A percentile compares a stretch with the other conserved stretches of the same genome.
Conservation (phyloP, 768 basidiomycete genomes). For the Roridomyces roridus region DNA sequence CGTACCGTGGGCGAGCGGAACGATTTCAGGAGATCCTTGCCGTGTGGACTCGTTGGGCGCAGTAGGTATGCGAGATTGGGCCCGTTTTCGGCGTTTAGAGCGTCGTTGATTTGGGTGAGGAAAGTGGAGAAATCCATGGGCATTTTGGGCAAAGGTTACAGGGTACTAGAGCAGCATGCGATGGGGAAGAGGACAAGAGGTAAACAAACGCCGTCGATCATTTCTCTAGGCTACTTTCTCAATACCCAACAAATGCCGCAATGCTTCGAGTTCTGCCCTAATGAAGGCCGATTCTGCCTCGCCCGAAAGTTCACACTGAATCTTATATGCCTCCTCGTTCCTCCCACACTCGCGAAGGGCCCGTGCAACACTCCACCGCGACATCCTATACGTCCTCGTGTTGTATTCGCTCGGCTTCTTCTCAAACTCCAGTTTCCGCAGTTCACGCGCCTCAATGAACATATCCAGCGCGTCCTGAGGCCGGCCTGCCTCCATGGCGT, state of each 20-base stretch:
- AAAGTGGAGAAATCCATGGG: constrained; percentile 67
- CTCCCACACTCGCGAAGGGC: constrained; percentile 17
- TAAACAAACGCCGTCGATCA: too few species aligned
- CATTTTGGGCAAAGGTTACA: too few species aligned
- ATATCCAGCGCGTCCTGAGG: constrained; percentile 10
- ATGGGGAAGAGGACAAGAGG: too few species aligned
- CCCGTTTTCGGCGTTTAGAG: constrained; percentile 68
- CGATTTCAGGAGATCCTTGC: constrained; percentile 76
- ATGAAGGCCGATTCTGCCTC: constrained; percentile 13
- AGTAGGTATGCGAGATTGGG: constrained; percentile 75
- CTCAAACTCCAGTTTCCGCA: constrained; percentile 13
- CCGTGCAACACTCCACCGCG: constrained; percentile 14
- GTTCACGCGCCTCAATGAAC: constrained; percentile 14
- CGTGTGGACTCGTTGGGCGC: constrained; percentile 78
- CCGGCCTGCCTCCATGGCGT: constrained; percentile 9
- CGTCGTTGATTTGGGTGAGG: constrained; percentile 64
- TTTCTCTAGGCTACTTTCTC: too few species aligned
- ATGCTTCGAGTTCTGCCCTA: constrained; percentile 7
- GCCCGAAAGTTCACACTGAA: constrained; percentile 8
- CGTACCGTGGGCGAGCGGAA: constrained; percentile 62
- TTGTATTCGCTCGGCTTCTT: constrained; percentile 2
- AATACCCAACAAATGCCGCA: constrained; percentile 12
- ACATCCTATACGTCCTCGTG: constrained; percentile 5
- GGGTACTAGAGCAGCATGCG: too few species aligned
- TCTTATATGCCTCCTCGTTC: constrained; percentile 16